These are phyloP conservation scores for Euclidium syriacum DNA, from an alignment of 345 rosid species.

Conservation along the genomic window DNA sequence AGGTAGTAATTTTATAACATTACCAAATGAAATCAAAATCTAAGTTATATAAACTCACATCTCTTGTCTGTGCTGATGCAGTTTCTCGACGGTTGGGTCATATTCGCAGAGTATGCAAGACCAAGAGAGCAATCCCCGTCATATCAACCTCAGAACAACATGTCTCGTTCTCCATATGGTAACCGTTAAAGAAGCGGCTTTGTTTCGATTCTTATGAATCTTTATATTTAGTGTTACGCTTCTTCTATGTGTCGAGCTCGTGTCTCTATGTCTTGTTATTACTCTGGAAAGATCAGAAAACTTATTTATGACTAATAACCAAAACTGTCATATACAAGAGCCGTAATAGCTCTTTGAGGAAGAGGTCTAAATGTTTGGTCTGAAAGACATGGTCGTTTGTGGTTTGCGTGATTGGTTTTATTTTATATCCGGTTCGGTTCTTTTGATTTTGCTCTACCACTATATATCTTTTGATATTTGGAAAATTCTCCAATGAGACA, in stretches of 20 bases:
- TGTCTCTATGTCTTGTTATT: not conserved
- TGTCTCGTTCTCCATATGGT: slow-evolving; percentile 34
- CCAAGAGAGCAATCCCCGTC: slow-evolving; percentile 35
- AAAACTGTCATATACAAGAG: not conserved
- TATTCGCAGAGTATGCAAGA: slow-evolving; percentile 71
- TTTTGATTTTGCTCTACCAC: not conserved
- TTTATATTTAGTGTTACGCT: not conserved
- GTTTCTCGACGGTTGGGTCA: slow-evolving; percentile 83
- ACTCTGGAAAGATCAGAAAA: not conserved
- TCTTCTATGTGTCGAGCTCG: not conserved
- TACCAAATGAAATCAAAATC: not conserved
- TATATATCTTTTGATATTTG: not conserved
- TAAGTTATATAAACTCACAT: not conserved
- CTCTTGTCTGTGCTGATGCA: slow-evolving; percentile 22
- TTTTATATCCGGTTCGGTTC: not conserved
- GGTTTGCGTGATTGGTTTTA: not conserved
- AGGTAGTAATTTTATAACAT: slow-evolving; percentile 38
- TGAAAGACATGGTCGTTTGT: not conserved
- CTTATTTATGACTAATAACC: not conserved
- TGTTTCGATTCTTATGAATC: slow-evolving; percentile 5
- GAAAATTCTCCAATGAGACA: not conserved
- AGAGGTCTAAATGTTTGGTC: no score
- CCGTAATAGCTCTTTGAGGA: not conserved
- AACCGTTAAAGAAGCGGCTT: slow-evolving; percentile 17
- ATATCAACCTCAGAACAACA: slow-evolving; percentile 30